Conservation (phyloP, 1,284 basidiomycete species). For the Bondarzewia mesenterica region DNA sequence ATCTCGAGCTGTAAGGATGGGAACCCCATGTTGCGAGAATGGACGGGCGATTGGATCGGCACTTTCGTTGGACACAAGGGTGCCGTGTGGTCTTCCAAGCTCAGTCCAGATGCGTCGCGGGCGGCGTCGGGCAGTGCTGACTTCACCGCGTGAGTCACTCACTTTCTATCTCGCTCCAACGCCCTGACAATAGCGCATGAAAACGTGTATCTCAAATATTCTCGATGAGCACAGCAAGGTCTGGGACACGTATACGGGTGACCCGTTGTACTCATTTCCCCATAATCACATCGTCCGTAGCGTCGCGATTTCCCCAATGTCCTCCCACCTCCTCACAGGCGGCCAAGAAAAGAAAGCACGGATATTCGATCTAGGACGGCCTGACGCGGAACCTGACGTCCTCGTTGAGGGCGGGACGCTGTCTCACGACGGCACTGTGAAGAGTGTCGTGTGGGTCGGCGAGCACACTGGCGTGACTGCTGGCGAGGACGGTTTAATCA, state of each 20-base stretch:
- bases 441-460: slow-evolving; percentile 90
- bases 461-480: slow-evolving; percentile 83
- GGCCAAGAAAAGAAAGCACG: slow-evolving; percentile 98
- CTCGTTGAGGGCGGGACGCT: slow-evolving; percentile 49
- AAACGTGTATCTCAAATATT: not conserved
- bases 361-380: slow-evolving; percentile 83
- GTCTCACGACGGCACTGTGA: slow-evolving; percentile 85
- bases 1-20: slow-evolving; percentile 96
- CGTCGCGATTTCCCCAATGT: slow-evolving; percentile 73
- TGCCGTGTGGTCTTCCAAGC: slow-evolving; percentile 95
- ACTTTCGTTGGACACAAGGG: slow-evolving; percentile 99
- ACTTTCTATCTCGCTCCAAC: slow-evolving; percentile 1
- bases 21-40: slow-evolving; percentile 92
- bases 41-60: slow-evolving; percentile 98
- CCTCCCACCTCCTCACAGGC: slow-evolving; percentile 76
- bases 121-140: slow-evolving; percentile 95
- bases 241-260: slow-evolving; percentile 94
- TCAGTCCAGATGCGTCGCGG: slow-evolving; percentile 78
- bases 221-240: slow-evolving; percentile 63
- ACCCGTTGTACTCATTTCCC: slow-evolving; percentile 83
- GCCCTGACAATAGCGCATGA: not conserved
- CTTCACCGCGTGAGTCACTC: slow-evolving; percentile 81
- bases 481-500: slow-evolving; percentile 86
- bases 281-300: slow-evolving; percentile 98
- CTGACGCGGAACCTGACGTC: slow-evolving; percentile 81